Conservation (phyloP, 2,329 filamentous ascomycete species). For the Zalaria obscura region DNA sequence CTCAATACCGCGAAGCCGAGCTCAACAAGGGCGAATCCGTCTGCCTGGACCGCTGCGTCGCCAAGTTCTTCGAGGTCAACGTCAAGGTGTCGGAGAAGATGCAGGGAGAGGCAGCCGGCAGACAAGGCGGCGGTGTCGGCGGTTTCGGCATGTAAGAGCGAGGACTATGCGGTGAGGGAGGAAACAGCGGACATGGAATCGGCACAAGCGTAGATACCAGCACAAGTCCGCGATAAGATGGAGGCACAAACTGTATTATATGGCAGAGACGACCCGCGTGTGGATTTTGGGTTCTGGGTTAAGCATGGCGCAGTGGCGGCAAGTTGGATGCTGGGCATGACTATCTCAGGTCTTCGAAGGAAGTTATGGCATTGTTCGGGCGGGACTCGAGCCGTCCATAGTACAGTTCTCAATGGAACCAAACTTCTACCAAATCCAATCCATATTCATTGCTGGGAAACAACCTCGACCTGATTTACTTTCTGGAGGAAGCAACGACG, state of each 20-base stretch:
- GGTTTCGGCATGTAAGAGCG: slow-evolving; percentile 15
- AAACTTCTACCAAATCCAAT: too few species aligned
- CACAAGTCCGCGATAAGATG: neutral
- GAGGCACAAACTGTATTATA: neutral
- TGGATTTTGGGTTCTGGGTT: too few species aligned
- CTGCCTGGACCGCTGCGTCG: slow-evolving; percentile 91
- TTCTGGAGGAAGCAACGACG: too few species aligned
- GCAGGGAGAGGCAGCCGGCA: slow-evolving; percentile 67
- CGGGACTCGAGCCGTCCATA: too few species aligned
- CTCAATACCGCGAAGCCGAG: slow-evolving; percentile 85
- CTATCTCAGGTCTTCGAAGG: too few species aligned
- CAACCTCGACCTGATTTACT: too few species aligned
- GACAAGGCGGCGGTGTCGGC: slow-evolving; percentile 42
- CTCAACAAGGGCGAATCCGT: slow-evolving; percentile 98
- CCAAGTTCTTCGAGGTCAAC: slow-evolving; percentile 98
- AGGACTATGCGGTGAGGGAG: neutral
- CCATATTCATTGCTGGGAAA: too few species aligned
- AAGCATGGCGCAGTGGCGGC: too few species aligned
- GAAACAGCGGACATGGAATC: slow-evolving; percentile 5
- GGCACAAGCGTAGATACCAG: neutral
- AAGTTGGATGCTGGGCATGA: too few species aligned
- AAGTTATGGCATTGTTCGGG: too few species aligned
- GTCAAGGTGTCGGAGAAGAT: slow-evolving; percentile 96
- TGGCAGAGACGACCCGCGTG: neutral
- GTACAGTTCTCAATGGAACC: too few species aligned